Evolutionary conservation across 2,329 filamentous ascomycete genomes (phyloP).

Genomic region (Alternaria solani): DNA sequence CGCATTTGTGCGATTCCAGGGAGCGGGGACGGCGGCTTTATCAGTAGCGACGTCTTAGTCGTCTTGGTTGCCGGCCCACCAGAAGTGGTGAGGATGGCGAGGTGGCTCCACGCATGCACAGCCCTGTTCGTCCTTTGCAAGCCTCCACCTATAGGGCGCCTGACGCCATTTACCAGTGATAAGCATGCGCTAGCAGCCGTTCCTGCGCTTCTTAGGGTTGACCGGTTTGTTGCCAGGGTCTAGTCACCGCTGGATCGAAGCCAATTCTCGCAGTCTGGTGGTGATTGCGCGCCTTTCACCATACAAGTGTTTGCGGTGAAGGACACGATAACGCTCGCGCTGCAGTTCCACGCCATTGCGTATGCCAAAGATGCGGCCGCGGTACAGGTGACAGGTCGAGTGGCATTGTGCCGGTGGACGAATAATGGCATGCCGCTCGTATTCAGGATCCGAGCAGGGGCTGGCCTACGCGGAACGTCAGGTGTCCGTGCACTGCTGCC

Average conservation of each 20-base stretch:
- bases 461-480: constrained; percentile 4
- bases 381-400: background rate
- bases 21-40: constrained; percentile 19
- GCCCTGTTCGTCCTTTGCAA: constrained; percentile 22
- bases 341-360: background rate
- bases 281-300: constrained; percentile 1
- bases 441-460: constrained; percentile 22
- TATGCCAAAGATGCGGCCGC: background rate
- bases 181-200: constrained; percentile 25
- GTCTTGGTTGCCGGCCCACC: background rate
- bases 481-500: constrained; percentile 5
- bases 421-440: constrained; percentile 30
- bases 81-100: constrained; percentile 13
- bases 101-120: constrained; percentile 22
- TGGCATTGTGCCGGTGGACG: constrained; percentile 12
- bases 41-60: constrained; percentile 13
- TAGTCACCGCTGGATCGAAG: constrained; percentile 8
- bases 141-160: constrained; percentile 16
- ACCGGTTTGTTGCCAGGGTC: constrained; percentile 24
- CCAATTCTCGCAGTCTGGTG: background rate
- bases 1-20: constrained; percentile 20
- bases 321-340: background rate
- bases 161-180: constrained; percentile 22
- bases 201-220: constrained; percentile 31
- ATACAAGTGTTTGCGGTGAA: constrained; percentile 2